Evolutionary conservation across 176 grass and related monocot genomes (phyloP), one percentile per base, ranked within the genome.

Genomic region (Poa annua): DNA sequence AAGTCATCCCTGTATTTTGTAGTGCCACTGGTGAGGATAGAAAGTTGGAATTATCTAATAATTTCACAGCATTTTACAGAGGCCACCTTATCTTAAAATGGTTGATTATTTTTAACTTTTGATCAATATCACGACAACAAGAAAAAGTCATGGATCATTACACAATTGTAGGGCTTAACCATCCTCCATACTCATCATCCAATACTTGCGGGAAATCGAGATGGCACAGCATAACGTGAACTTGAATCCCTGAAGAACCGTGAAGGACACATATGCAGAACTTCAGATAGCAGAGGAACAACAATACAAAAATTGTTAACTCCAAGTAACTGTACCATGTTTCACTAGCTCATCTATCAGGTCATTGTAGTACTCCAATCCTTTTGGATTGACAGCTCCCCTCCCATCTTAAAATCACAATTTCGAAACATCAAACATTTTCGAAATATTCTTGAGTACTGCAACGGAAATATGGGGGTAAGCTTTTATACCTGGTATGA

Each of bases 181-280:
- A 82, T 82, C 80, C 80, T 3, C 24, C 80, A 16, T 96, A 96
- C 70, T 96, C 93, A 17, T 96, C 90, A 65, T 96, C 90, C 19
- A 96, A 71, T 80, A 81, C 77, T 81, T 97, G 89, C 1, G 94
- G 94, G 42, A 90, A 33, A 82, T 97, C 94, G 0, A 92, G 70
- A 47, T 94, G 94, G 68, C 81, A 92, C 49, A 97, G 68, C 64
- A 88, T 92, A 32, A 84, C 67, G 41, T 97, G 94, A 25, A 89
- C 25, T 70, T 92, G 70, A 76, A 97, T 97, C 45, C 94, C 91
- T 97, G 26, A 22, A 81, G 25, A 61, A 73, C 22, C 4, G 0
- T 33, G 55, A 21, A 25, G 24, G 17, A 13, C 17, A 21, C 11
- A 59, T 17, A 26, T 73, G 60, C 38, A 82, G 19, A 56, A 50